Evolutionary conservation across 768 basidiomycete species (phyloP), one percentile per base, ranked within the genome.

Genomic region (Boletus reticuloceps): DNA sequence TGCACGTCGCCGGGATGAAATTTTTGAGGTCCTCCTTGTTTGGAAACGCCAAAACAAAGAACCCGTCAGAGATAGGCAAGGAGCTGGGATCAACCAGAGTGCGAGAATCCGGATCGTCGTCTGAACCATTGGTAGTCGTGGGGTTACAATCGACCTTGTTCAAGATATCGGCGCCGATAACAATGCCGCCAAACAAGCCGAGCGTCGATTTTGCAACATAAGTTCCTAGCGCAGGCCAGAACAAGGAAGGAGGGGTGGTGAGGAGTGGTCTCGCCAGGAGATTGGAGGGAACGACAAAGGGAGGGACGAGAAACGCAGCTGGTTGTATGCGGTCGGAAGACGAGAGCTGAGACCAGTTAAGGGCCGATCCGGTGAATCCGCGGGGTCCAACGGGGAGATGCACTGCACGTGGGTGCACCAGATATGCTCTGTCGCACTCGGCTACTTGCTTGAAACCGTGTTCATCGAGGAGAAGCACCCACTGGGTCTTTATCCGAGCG

Each of bases 291-390:
- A 81, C 58, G 7, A 85, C 71, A 56, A 89, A 83, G 3, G 88
- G 88, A 16, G 88, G 88, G 4, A 82, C 63, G 3, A 89, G 71
- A 65, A 80, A 83, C 5, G 72, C 65, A 4, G 80, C 83, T 25
- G 75, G 65, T 31, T 73, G 74, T 20, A 71, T 63, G 9, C 57
- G 54, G 0, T 64, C 62, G 10, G 71, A 67, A 6, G 73, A 64
- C n/a, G 58, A 49, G 41, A 77, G 54, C 46, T 68, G 75, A n/a
- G 72, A 67, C 36, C 58, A 59, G 51, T 70, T 66, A 29, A 45
- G 54, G 12, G 66, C 50, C 3, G 63, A 54, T 17, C 54, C 66
- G 10, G 60, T 49, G 27, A 72, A 52, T 37, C 77, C 76, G 42
- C 69, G 68, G 2, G 78, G 79, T 19, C 83, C 82, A 46, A 75